Percentiles rank a stretch among this genome's conserved stretches.
Evolutionary conservation across 1,139 yeast species (phyloP).

Genomic region (Lodderomyces theae): DNA sequence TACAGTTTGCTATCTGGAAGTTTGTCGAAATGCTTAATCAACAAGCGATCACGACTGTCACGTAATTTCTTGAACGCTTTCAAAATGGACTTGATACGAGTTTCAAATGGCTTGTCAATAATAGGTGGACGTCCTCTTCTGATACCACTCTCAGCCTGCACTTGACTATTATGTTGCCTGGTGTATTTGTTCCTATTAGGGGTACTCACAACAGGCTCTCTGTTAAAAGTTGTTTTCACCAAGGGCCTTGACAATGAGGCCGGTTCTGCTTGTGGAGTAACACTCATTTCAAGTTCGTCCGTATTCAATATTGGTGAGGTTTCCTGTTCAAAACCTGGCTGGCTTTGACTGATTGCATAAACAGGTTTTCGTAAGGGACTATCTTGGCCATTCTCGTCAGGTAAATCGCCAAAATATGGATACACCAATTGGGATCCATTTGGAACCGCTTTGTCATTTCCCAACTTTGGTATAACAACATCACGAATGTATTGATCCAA

Average conservation of each 20-base stretch:
- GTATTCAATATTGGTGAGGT: constrained; percentile 6
- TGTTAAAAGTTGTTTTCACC: constrained; percentile 10
- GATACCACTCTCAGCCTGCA: constrained; percentile 51
- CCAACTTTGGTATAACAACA: constrained; percentile 53
- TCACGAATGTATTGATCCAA: constrained; percentile 61
- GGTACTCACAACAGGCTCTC: constrained; percentile 4
- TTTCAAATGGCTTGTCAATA: constrained; percentile 91
- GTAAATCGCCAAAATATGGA: constrained; percentile 76
- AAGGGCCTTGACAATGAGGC: constrained; percentile 12
- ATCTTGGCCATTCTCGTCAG: constrained; percentile 43
- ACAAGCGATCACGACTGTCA: constrained; percentile 46
- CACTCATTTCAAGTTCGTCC: constrained; percentile 15
- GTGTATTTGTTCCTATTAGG: constrained; percentile 2
- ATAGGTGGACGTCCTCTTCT: constrained; percentile 95
- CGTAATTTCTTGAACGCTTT: constrained; percentile 76
- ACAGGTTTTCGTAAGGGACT: not conserved
- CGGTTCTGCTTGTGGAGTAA: constrained; percentile 11
- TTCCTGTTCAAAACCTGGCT: not conserved
- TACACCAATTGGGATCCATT: constrained; percentile 48
- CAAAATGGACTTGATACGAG: constrained; percentile 81
- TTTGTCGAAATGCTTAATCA: constrained; percentile 70
- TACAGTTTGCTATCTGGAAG: constrained; percentile 70
- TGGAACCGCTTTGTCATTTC: constrained; percentile 37
- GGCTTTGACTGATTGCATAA: not conserved
- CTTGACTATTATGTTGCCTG: constrained; percentile 4